Percentiles rank a stretch among this genome's conserved stretches.
These are phyloP conservation scores for Beta vulgaris DNA, from an alignment of 148 eudicot species.

Conservation along the genomic window DNA sequence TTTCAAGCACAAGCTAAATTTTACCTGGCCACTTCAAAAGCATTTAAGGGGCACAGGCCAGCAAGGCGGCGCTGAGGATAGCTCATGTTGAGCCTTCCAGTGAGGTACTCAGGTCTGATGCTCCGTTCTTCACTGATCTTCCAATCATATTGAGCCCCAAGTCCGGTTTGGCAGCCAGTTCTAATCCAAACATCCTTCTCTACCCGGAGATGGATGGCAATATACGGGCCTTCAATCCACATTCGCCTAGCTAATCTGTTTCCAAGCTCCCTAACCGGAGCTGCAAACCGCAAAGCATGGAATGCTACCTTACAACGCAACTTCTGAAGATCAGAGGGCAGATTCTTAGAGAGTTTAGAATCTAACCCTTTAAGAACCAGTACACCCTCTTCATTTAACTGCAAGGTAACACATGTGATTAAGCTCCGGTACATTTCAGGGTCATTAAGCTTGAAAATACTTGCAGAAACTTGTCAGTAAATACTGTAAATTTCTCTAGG, in stretches of 20 bases:
- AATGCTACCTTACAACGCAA: conserved; percentile 53
- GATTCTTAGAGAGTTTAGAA: conserved; percentile 75
- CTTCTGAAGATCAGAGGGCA: conserved; percentile 29
- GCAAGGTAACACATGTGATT: background rate
- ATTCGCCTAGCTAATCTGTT: conserved; percentile 64
- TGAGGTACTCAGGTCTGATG: conserved; percentile 46
- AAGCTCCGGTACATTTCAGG: background rate
- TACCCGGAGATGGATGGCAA: conserved; percentile 66
- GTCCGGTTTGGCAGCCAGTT: conserved; percentile 73
- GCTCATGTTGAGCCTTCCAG: conserved; percentile 54
- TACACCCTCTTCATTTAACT: conserved; percentile 68
- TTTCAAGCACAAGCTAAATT: too few relatives aligned
- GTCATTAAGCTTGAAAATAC: background rate
- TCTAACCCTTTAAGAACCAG: conserved; percentile 72
- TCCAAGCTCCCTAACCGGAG: conserved; percentile 59
- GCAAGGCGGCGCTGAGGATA: conserved; percentile 45
- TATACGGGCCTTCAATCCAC: conserved; percentile 87
- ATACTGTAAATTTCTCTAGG: background rate
- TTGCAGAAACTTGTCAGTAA: background rate
- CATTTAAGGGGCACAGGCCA: conserved; percentile 69
- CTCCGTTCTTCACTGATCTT: conserved; percentile 44
- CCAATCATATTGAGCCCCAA: conserved; percentile 49
- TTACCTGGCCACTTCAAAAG: conserved; percentile 62
- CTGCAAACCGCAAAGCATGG: conserved; percentile 67
- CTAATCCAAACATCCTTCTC: conserved; percentile 85